These are phyloP conservation scores for Paracamarosporium sp. DNA, from an alignment of 2,329 filamentous ascomycete species.

Conservation along the genomic window DNA sequence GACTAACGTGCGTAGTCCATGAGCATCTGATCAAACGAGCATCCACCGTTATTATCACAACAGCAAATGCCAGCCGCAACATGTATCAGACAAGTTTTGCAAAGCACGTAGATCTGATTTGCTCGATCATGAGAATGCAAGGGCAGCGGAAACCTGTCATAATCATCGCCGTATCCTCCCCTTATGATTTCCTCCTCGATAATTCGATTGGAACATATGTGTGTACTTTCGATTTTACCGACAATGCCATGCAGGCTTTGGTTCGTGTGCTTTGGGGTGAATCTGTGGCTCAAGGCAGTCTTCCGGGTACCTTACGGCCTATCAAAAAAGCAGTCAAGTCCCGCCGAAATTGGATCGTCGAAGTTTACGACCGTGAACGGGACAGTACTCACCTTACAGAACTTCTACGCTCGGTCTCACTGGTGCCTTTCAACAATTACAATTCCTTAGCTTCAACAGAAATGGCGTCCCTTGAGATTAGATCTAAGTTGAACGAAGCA, in stretches of 20 bases:
- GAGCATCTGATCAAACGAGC: constrained; percentile 91
- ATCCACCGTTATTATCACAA: constrained; percentile 86
- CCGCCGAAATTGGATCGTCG: too few relatives aligned
- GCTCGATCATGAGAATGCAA: constrained; percentile 83
- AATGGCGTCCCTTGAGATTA: too few relatives aligned
- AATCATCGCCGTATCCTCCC: constrained; percentile 91
- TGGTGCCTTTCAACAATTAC: constrained; percentile 72
- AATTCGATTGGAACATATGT: constrained; percentile 89
- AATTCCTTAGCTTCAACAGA: constrained; percentile 71
- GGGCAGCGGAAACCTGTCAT: constrained; percentile 82
- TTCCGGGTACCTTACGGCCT: constrained; percentile 66
- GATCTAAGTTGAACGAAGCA: constrained; percentile 77
- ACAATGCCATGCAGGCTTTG: constrained; percentile 86
- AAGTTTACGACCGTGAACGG: too few relatives aligned
- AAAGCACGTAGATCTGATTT: constrained; percentile 96
- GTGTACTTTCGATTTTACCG: constrained; percentile 96
- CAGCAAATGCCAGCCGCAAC: constrained; percentile 92
- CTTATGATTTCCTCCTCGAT: constrained; percentile 96
- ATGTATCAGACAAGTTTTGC: constrained; percentile 93
- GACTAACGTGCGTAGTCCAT: too few relatives aligned
- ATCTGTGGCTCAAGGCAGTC: too few relatives aligned
- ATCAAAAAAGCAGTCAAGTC: too few relatives aligned
- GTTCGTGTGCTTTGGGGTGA: constrained; percentile 87
- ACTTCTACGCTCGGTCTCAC: too few relatives aligned
- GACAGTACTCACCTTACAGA: too few relatives aligned